These are phyloP conservation scores for Ophiocordyceps camponoti-leonardi DNA, from an alignment of 2,329 filamentous ascomycete genomes.

Conservation along the genomic window DNA sequence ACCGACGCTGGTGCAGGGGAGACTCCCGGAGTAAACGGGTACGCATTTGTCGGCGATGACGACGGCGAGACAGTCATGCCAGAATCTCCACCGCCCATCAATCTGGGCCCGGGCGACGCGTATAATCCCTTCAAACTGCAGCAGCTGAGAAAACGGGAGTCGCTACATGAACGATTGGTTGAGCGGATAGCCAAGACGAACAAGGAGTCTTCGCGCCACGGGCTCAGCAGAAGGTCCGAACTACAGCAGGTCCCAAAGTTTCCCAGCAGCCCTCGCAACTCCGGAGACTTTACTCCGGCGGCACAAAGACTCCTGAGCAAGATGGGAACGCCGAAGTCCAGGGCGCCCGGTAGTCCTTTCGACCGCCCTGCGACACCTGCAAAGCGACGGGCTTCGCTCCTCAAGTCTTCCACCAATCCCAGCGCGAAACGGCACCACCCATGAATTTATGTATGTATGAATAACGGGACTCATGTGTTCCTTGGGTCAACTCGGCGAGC, in stretches of 20 bases:
- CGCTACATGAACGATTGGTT: conserved; percentile 71
- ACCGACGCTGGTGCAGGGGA: conserved; percentile 42
- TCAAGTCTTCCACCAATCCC: conserved; percentile 15
- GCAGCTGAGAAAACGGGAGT: conserved; percentile 60
- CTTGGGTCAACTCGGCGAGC: background rate
- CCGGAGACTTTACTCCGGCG: conserved; percentile 51
- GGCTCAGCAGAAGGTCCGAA: conserved; percentile 40
- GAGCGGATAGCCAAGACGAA: conserved; percentile 63
- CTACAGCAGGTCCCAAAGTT: conserved; percentile 51
- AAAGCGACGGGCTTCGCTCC: conserved; percentile 19
- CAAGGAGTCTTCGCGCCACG: conserved; percentile 39
- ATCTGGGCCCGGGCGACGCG: conserved; percentile 41
- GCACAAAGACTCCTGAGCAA: conserved; percentile 51
- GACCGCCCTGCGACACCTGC: conserved; percentile 17
- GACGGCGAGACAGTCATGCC: conserved; percentile 23
- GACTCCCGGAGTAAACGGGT: conserved; percentile 84
- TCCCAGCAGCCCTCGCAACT: conserved; percentile 44
- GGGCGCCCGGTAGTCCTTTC: conserved; percentile 14
- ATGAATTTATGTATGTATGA: background rate
- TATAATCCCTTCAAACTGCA: conserved; percentile 68
- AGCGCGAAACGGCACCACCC: conserved; percentile 5
- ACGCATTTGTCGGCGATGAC: conserved; percentile 75
- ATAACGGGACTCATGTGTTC: background rate
- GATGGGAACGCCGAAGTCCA: conserved; percentile 30
- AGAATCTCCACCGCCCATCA: conserved; percentile 22